Conservation (phyloP, 1,139 yeast species). For the Sugiyamaella neomexicana region DNA sequence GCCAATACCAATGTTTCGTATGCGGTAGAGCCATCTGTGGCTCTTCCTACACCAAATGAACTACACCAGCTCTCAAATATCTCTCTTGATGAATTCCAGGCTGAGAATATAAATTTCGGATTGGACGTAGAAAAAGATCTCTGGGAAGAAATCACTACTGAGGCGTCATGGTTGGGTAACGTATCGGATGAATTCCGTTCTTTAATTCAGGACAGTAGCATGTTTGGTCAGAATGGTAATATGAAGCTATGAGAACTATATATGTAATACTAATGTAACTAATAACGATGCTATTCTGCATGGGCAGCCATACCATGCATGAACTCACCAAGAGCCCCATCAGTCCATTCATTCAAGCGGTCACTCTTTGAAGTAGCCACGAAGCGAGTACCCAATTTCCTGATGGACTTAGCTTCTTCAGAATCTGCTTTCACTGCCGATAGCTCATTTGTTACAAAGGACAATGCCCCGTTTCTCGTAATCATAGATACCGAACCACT, state of each 20-base stretch:
- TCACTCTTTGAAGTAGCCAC: slow-evolving; percentile 47
- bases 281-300: background rate
- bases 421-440: background rate
- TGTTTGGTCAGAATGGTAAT: slow-evolving; percentile 7
- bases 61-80: slow-evolving; percentile 12
- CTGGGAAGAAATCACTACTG: slow-evolving; percentile 32
- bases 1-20: background rate
- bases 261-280: slow-evolving; percentile 7
- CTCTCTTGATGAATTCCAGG: slow-evolving; percentile 16
- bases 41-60: slow-evolving; percentile 4
- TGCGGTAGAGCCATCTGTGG: background rate
- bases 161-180: slow-evolving; percentile 31
- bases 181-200: slow-evolving; percentile 29
- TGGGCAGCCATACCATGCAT: slow-evolving; percentile 7
- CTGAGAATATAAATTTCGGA: slow-evolving; percentile 21
- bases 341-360: slow-evolving; percentile 29
- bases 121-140: slow-evolving; percentile 26
- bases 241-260: background rate
- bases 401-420: background rate
- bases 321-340: slow-evolving; percentile 15
- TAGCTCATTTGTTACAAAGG: slow-evolving; percentile 69
- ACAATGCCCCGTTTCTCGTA: slow-evolving; percentile 61
- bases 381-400: slow-evolving; percentile 46
- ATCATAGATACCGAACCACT: slow-evolving; percentile 63
- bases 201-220: slow-evolving; percentile 21